These are phyloP conservation scores for Saturnispora serradocipensis DNA, from an alignment of 805 yeast species.

Conservation along the genomic window DNA sequence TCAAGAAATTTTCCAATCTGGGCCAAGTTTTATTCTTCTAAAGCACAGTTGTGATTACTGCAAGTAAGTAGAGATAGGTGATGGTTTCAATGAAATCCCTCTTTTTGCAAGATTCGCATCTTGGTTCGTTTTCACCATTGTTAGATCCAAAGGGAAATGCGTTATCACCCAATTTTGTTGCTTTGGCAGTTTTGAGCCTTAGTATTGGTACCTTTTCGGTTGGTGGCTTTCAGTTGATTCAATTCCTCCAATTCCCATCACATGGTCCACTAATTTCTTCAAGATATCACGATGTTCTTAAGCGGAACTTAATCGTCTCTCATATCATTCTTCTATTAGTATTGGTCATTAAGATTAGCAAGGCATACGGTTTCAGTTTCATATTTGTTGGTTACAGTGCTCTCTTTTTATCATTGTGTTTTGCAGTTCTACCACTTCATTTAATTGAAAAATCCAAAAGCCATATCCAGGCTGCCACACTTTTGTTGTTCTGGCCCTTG, in stretches of 20 bases:
- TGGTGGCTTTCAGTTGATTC: conserved; percentile 18
- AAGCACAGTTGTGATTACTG: neutral
- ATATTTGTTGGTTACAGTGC: conserved; percentile 11
- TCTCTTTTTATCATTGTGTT: conserved; percentile 11
- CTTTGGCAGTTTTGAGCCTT: conserved; percentile 12
- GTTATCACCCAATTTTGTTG: conserved; percentile 26
- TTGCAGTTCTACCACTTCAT: conserved; percentile 35
- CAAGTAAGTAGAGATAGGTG: too few relatives aligned
- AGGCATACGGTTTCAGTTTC: neutral
- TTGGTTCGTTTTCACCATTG: conserved; percentile 17
- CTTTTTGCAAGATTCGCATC: neutral
- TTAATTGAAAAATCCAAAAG: conserved; percentile 34
- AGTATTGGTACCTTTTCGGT: conserved; percentile 10
- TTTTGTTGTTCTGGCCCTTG: conserved; percentile 35
- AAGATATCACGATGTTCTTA: conserved; percentile 10
- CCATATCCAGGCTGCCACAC: conserved; percentile 30
- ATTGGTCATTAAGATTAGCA: conserved; percentile 5
- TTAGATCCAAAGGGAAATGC: conserved; percentile 18
- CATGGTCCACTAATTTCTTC: conserved; percentile 8
- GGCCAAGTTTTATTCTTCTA: neutral
- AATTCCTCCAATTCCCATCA: conserved; percentile 8
- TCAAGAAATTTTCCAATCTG: neutral
- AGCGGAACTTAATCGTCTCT: conserved; percentile 10
- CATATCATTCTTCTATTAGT: conserved; percentile 8
- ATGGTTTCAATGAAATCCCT: neutral